Evolutionary conservation across 2,329 filamentous ascomycete genomes (phyloP).

Genomic region (Colletotrichum musicola): DNA sequence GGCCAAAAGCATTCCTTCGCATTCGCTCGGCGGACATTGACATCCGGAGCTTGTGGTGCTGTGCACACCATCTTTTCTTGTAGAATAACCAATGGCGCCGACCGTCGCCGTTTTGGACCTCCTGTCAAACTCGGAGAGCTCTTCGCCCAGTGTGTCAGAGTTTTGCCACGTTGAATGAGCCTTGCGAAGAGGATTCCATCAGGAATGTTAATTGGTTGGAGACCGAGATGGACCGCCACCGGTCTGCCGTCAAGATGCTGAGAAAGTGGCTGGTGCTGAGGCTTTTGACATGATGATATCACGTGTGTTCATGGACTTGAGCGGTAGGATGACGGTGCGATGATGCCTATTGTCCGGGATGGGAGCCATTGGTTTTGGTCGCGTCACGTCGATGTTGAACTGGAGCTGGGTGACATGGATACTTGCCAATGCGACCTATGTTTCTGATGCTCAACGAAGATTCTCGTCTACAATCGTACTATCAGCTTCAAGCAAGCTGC

Average conservation of each 20-base stretch:
- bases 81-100: too few species aligned
- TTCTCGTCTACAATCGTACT: not conserved
- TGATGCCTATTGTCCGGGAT: not conserved
- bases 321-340: not conserved
- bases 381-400: too few species aligned
- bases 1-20: not conserved
- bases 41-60: not conserved
- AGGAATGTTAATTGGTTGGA: not conserved
- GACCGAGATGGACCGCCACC: not conserved
- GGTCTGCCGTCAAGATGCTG: not conserved
- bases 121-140: too few species aligned
- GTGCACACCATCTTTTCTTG: not conserved
- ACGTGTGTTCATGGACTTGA: too few species aligned
- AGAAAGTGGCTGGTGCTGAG: not conserved
- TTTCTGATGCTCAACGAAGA: not conserved
- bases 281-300: not conserved
- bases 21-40: not conserved
- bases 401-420: too few species aligned
- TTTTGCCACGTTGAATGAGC: constrained; percentile 4
- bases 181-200: not conserved
- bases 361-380: too few species aligned
- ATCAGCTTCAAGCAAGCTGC: not conserved
- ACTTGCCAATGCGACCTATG: too few species aligned
- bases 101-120: too few species aligned
- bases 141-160: not conserved